Evolutionary conservation across 345 rosid species (phyloP), one percentile per base, ranked within the genome.

Genomic region (Citrus medica): DNA sequence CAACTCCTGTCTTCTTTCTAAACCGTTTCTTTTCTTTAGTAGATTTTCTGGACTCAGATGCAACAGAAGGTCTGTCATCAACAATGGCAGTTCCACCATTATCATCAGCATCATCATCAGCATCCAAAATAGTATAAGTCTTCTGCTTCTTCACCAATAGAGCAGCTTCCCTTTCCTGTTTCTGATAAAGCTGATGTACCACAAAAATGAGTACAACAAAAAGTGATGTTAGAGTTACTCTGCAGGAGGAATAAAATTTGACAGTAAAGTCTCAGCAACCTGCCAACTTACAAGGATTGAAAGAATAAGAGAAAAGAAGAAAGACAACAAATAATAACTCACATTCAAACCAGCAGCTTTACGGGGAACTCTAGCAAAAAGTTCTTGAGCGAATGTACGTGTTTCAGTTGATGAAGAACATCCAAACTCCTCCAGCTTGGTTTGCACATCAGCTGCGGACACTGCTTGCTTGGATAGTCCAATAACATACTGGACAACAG

Each of bases 131-230:
- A 48, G 87, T 71, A 76, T 95, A 95, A 3, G 87, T 84, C 48
- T 80, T 81, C 78, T 92, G 97, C 87, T 91, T 96, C 86, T 87
- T 90, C 8, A 81, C 97, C 78, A 93, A 77, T 83, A 90, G 83
- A 65, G 90, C 97, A 73, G 97, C 97, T 84, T 94, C 98, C 77
- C 89, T 90, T 87, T 96, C 99, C 79, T 83, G 91, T 78, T 91
- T 88, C 79, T 88, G 92, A 85, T 96, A 94, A 76, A 87, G 85
- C 99, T 95, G 85, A 16, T 28, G 7, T 9, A 74, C 33, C 48
- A 75, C 21, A 60, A 64, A 75, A 42, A 42, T 16, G 42, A n/a
- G 53, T 32, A 76, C 37, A 76, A 13, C n/a, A 21, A 13, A 60
- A 60, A 42, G 48, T 33, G 21, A 69, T 59, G 38, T 55, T 27